These are phyloP conservation scores for Butyriboletus appendiculatus DNA, from an alignment of 1,284 basidiomycete genomes.

Conservation along the genomic window DNA sequence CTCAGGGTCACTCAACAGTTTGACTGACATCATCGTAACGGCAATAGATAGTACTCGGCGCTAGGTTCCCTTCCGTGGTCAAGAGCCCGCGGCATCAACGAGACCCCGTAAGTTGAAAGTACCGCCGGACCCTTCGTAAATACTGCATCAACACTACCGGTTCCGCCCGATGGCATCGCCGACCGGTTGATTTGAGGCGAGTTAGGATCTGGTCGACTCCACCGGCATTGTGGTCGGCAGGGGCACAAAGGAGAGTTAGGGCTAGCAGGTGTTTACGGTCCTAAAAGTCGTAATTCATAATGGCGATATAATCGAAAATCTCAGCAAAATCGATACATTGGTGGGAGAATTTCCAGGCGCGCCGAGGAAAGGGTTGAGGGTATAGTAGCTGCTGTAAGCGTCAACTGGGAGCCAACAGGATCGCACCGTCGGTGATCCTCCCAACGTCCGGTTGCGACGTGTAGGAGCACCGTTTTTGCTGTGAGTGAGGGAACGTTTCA, in stretches of 20 bases:
- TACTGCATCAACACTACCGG: conserved; percentile 40
- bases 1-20: neutral
- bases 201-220: conserved; percentile 57
- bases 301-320: conserved; percentile 59
- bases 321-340: conserved; percentile 45
- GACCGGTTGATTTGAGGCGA: conserved; percentile 39
- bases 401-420: conserved; percentile 38
- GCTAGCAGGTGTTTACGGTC: neutral
- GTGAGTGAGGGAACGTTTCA: neutral
- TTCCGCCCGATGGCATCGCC: conserved; percentile 44
- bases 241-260: conserved; percentile 27
- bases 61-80: conserved; percentile 37
- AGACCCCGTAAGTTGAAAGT: conserved; percentile 44
- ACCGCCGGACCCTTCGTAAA: conserved; percentile 34
- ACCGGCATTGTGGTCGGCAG: conserved; percentile 55
- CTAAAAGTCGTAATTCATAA: conserved; percentile 76
- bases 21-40: conserved; percentile 1
- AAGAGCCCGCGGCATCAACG: conserved; percentile 40
- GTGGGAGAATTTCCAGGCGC: conserved; percentile 47
- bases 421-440: conserved; percentile 3
- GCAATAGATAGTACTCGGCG: conserved; percentile 31
- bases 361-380: conserved; percentile 50
- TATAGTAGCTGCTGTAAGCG: conserved; percentile 48
- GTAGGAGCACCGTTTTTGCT: neutral
- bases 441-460: neutral